phyloP scores from a whole-genome alignment of 768 basidiomycete species.

The Pholiota conissans region DNA sequence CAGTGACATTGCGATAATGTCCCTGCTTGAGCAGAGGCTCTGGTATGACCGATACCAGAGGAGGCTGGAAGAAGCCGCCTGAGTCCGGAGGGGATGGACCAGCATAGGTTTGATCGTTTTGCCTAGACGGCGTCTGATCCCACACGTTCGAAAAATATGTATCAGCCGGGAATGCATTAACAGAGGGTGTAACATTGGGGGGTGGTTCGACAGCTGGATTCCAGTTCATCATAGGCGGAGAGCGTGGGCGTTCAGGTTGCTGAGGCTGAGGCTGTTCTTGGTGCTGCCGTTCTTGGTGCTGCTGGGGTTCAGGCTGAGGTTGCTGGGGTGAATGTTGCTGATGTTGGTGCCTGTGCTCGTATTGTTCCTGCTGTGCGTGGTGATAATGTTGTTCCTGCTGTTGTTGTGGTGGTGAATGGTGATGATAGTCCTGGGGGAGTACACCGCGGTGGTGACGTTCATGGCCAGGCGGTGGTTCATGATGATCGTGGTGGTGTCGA shows the following conservation, averaged over 20 bases:
- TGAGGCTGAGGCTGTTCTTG: slow-evolving; percentile 20
- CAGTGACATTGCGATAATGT: slow-evolving; percentile 67
- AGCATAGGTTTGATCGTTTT: slow-evolving; percentile 36
- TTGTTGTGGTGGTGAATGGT: slow-evolving; percentile 16
- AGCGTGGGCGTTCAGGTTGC: slow-evolving; percentile 45
- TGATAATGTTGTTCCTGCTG: slow-evolving; percentile 17
- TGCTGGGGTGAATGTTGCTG: slow-evolving; percentile 16
- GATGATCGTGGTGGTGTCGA: slow-evolving; percentile 20
- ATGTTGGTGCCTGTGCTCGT: too few species aligned
- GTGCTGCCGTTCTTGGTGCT: not conserved
- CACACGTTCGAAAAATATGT: slow-evolving; percentile 86
- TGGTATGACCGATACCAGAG: slow-evolving; percentile 62
- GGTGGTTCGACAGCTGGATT: slow-evolving; percentile 82
- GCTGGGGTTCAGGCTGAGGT: slow-evolving; percentile 20
- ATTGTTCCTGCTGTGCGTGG: slow-evolving; percentile 16
- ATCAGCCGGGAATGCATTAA: slow-evolving; percentile 64
- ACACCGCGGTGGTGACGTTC: slow-evolving; percentile 10
- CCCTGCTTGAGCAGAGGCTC: slow-evolving; percentile 68
- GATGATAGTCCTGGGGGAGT: slow-evolving; percentile 15
- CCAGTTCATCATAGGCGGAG: slow-evolving; percentile 73
- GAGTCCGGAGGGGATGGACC: slow-evolving; percentile 39
- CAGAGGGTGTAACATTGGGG: slow-evolving; percentile 56
- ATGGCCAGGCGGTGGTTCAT: slow-evolving; percentile 10
- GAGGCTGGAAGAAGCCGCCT: slow-evolving; percentile 58
- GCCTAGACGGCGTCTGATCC: slow-evolving; percentile 61